Percentiles rank a stretch among this genome's conserved stretches.
These are phyloP conservation scores for Trypanosoma cruzi DNA, from an alignment of 208 protist genomes.

Conservation along the genomic window DNA sequence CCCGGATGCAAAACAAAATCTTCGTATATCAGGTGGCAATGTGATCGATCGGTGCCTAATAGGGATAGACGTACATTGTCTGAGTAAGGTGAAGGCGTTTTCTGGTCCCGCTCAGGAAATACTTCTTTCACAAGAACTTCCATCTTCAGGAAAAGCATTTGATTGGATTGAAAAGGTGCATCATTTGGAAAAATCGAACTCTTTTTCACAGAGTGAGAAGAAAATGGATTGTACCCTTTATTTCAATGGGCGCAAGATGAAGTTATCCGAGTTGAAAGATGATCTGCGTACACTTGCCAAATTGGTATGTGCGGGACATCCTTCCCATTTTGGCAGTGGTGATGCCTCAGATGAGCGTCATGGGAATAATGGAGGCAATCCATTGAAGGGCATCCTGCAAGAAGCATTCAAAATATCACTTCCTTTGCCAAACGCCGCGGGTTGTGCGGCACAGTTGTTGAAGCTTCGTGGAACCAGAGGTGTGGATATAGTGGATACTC, in stretches of 20 bases:
- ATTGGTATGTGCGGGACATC: slow-evolving; percentile 18
- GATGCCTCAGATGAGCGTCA: not conserved
- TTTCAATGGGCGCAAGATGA: not conserved
- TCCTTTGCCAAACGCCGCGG: slow-evolving; percentile 6
- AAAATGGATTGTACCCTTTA: slow-evolving; percentile 8
- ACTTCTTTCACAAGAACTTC: slow-evolving; percentile 21
- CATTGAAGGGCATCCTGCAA: slow-evolving; percentile 12
- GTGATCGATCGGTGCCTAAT: slow-evolving; percentile 80
- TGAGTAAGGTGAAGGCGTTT: slow-evolving; percentile 5
- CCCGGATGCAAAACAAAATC: slow-evolving; percentile 25
- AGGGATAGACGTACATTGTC: slow-evolving; percentile 78
- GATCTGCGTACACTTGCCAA: slow-evolving; percentile 17
- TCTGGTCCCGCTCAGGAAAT: not conserved
- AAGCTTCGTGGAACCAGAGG: slow-evolving; percentile 63
- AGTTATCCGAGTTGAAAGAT: slow-evolving; percentile 14
- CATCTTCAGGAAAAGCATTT: slow-evolving; percentile 19
- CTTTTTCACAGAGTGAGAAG: not conserved
- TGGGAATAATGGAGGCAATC: slow-evolving; percentile 1
- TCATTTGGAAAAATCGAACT: not conserved
- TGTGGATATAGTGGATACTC: slow-evolving; percentile 72
- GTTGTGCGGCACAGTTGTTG: slow-evolving; percentile 29
- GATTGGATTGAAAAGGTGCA: slow-evolving; percentile 20
- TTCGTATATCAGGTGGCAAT: slow-evolving; percentile 82
- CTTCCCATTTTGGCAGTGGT: slow-evolving; percentile 2
- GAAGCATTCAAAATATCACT: slow-evolving; percentile 12